phyloP scores from a whole-genome alignment of 345 rosid species.

The Schrenkiella parvula region DNA sequence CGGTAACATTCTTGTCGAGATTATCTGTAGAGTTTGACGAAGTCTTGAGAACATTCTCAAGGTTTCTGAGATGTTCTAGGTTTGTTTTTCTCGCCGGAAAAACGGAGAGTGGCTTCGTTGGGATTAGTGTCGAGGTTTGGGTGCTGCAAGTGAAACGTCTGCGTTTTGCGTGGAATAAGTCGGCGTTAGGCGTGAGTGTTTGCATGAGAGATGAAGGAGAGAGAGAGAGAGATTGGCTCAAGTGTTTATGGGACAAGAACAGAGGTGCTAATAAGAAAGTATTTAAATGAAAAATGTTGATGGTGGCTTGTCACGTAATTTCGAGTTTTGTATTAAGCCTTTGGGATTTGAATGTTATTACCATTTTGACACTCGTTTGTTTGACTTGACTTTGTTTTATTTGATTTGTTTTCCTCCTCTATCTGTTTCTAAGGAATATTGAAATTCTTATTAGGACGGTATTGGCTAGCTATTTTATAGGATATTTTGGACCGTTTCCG shows the following conservation, averaged over 20 bases:
- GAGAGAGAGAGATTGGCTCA: neutral
- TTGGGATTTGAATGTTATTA: conserved; percentile 1
- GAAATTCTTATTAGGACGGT: neutral
- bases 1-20: neutral
- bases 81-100: neutral
- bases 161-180: conserved; percentile 41
- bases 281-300: neutral
- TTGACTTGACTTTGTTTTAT: conserved; percentile 34
- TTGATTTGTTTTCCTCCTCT: neutral
- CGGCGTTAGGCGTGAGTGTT: conserved; percentile 47
- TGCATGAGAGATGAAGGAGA: conserved; percentile 33
- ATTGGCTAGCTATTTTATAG: conserved; percentile 21
- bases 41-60: conserved; percentile 42
- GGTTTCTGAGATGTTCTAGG: conserved; percentile 47
- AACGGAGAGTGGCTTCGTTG: conserved; percentile 8
- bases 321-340: neutral
- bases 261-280: neutral
- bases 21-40: neutral
- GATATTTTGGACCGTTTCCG: conserved; percentile 23
- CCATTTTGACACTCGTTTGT: conserved; percentile 9
- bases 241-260: conserved; percentile 9
- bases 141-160: conserved; percentile 48
- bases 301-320: conserved; percentile 8
- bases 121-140: conserved; percentile 43
- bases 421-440: neutral